Evolutionary conservation across 1,284 basidiomycete species (phyloP).

Genomic region (Marasmius sp.): DNA sequence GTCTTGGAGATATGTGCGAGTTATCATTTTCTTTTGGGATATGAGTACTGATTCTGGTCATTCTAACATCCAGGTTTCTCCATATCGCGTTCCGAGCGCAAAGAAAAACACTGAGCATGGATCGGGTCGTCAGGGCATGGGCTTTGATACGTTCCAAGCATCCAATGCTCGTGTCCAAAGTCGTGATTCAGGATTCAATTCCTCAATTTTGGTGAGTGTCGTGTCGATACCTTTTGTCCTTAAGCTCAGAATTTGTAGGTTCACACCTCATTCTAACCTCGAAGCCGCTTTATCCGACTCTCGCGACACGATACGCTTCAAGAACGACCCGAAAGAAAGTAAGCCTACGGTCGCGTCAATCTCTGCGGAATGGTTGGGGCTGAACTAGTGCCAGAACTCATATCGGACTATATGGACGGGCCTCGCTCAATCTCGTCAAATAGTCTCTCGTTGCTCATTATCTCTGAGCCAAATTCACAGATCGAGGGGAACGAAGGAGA

Average conservation of each 20-base stretch:
- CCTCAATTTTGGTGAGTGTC: constrained; percentile 32
- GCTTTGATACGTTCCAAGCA: constrained; percentile 40
- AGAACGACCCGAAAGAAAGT: constrained; percentile 22
- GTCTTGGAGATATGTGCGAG: constrained; percentile 32
- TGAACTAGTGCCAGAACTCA: constrained; percentile 28
- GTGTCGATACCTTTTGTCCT: background rate
- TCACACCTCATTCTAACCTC: background rate
- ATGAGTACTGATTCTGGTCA: background rate
- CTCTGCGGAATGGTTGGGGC: background rate
- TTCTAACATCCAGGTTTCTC: constrained; percentile 28
- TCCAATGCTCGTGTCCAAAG: constrained; percentile 40
- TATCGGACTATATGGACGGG: constrained; percentile 46
- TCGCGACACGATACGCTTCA: background rate
- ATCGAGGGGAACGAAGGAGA: constrained; percentile 14
- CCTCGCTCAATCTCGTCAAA: constrained; percentile 44
- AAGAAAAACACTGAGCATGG: constrained; percentile 21
- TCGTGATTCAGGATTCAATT: constrained; percentile 28
- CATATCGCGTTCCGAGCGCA: constrained; percentile 43
- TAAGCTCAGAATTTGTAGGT: constrained; percentile 11
- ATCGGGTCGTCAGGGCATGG: constrained; percentile 43
- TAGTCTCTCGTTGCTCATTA: constrained; percentile 46
- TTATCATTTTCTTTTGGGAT: background rate
- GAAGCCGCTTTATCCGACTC: background rate
- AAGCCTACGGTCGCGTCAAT: background rate
- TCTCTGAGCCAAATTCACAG: constrained; percentile 27